Base-by-base conservation (phyloP, 2,329 filamentous ascomycete species). In the Didymella sp. region DNA sequence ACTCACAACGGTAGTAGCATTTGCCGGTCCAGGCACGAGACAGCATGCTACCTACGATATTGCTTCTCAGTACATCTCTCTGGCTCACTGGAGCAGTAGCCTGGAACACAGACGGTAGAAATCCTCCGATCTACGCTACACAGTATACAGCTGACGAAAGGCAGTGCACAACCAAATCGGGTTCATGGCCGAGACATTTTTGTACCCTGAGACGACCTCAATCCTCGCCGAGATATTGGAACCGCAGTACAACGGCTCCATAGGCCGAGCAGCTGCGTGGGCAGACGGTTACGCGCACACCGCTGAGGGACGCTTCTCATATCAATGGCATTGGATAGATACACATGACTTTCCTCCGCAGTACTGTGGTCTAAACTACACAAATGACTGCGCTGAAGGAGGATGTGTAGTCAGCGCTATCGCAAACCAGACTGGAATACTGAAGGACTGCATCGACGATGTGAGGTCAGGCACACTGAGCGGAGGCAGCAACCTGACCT, bases 301-400 rank as follows among this genome's bases (percentile, higher is more conserved):
- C 2, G 56, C 63, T 17, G 69, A 76, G 60, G 76, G 75, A n/a
- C 69, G 70, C n/a, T 77, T 74, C 55, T 76, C 73, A 11, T 77
- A 78, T 52, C 75, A 76, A 47, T 78, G 76, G 76, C 75, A 77
- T 51, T 78, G 74, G 73, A 77, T 78, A 48, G 74, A 76, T 45
- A 66, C 74, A 0, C 67, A 73, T 19, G 75, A 77, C 52, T 54
- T 67, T 40, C 68, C 73, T 2, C 75, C 76, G 1, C 51, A 67
- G 4, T 56, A 53, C 17, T 79, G 77, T 53, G 67, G 68, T 28
- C 59, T 78, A 1, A 63, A 77, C 56, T 78, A 77, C 52, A 63
- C 63, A 6, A 66, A 66, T 21, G 77, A 79, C 49, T 79, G 77
- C 47, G 65, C 71, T 4, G 64, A 68, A 22, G 73, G 73, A 13